These are phyloP conservation scores for Chaetomiaceae sp. DNA, from an alignment of 2,329 filamentous ascomycete genomes.

Conservation along the genomic window DNA sequence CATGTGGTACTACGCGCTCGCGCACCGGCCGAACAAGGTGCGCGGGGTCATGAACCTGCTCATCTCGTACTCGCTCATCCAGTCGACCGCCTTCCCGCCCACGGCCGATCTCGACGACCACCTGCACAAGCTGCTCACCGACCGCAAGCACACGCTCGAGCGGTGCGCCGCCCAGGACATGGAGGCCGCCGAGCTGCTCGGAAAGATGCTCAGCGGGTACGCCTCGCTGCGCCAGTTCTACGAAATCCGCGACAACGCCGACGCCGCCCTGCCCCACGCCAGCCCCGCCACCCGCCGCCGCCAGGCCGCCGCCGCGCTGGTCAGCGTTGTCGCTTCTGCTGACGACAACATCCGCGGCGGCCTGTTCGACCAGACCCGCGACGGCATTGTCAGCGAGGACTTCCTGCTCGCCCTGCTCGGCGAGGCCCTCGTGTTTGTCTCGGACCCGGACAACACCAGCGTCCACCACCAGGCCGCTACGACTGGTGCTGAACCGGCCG, in stretches of 20 bases:
- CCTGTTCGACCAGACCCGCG: slow-evolving; percentile 72
- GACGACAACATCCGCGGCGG: slow-evolving; percentile 89
- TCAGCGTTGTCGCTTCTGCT: slow-evolving; percentile 79
- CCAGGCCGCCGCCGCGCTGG: slow-evolving; percentile 66
- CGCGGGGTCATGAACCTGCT: slow-evolving; percentile 81
- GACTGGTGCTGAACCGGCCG: slow-evolving; percentile 41
- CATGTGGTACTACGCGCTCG: slow-evolving; percentile 84
- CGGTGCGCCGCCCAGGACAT: slow-evolving; percentile 67
- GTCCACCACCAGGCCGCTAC: slow-evolving; percentile 10
- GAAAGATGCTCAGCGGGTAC: slow-evolving; percentile 84
- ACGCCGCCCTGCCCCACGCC: slow-evolving; percentile 29
- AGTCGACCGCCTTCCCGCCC: slow-evolving; percentile 74
- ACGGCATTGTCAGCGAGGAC: slow-evolving; percentile 82
- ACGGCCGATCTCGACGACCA: slow-evolving; percentile 65
- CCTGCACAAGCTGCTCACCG: slow-evolving; percentile 62
- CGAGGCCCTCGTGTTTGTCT: slow-evolving; percentile 73
- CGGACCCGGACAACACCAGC: slow-evolving; percentile 28
- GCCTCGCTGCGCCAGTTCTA: slow-evolving; percentile 88
- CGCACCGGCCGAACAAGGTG: slow-evolving; percentile 71
- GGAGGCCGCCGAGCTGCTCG: slow-evolving; percentile 75
- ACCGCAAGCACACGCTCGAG: slow-evolving; percentile 65
- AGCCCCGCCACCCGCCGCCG: slow-evolving; percentile 59
- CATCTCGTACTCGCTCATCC: slow-evolving; percentile 78
- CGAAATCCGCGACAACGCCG: slow-evolving; percentile 63
- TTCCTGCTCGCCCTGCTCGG: slow-evolving; percentile 77